These are phyloP conservation scores for Heliamphora exappendiculata DNA, from an alignment of 148 eudicot genomes.

Conservation along the genomic window DNA sequence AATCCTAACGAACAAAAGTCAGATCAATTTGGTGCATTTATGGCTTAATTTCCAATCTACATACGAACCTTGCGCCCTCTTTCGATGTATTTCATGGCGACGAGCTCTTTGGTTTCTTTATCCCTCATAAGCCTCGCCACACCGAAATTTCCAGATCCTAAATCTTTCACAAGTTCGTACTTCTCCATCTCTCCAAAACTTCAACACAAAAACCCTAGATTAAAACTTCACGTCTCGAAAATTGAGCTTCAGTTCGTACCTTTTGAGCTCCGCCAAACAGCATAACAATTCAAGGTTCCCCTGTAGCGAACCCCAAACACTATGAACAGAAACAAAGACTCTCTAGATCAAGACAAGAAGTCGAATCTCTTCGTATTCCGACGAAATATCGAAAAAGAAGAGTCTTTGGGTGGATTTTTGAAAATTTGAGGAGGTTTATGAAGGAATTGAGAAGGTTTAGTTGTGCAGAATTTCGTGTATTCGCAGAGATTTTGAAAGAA, in stretches of 20 bases:
- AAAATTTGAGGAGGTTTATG: neutral
- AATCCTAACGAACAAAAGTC: neutral
- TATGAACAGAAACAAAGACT: neutral
- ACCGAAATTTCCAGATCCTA: constrained; percentile 92
- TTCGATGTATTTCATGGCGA: constrained; percentile 94
- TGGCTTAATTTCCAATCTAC: neutral
- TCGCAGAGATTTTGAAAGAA: constrained; percentile 3
- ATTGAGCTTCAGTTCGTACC: constrained; percentile 18
- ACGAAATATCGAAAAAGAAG: neutral
- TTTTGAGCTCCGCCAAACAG: neutral
- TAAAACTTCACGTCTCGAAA: neutral
- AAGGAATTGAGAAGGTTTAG: neutral
- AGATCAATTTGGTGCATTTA: neutral
- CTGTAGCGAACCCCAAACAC: neutral
- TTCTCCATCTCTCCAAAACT: constrained; percentile 50
- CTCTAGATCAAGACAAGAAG: neutral
- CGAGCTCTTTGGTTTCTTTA: constrained; percentile 76
- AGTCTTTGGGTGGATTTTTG: neutral
- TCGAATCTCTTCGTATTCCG: neutral
- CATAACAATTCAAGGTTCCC: neutral
- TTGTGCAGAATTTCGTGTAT: neutral
- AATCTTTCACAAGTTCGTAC: constrained; percentile 82
- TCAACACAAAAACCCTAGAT: neutral
- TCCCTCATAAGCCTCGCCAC: constrained; percentile 83
- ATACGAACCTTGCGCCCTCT: constrained; percentile 57